These are phyloP conservation scores for Penicillium fuscoglaucum DNA, from an alignment of 2,329 filamentous ascomycete genomes.

Conservation along the genomic window DNA sequence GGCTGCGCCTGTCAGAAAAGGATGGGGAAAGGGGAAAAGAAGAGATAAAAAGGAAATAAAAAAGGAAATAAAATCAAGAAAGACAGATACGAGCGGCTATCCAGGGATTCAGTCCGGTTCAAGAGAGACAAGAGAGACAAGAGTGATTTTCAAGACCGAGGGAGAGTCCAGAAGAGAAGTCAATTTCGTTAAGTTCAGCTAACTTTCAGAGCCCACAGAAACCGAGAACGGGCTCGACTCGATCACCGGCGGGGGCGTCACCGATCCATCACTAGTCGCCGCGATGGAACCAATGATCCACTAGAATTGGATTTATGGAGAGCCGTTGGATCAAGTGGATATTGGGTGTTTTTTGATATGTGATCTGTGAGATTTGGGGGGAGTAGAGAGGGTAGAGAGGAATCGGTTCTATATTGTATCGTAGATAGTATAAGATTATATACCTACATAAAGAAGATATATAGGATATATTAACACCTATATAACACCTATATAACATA, in stretches of 20 bases:
- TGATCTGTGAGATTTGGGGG: no score
- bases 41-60: background rate
- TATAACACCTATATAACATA: background rate
- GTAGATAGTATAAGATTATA: background rate
- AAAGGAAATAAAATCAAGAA: background rate
- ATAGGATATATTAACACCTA: background rate
- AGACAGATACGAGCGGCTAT: background rate
- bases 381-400: background rate
- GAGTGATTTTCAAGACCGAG: background rate
- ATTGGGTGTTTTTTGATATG: background rate
- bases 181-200: constrained; percentile 13
- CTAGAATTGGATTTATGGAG: constrained; percentile 21
- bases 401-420: background rate
- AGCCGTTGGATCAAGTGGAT: constrained; percentile 30
- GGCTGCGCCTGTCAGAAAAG: constrained; percentile 1
- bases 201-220: constrained; percentile 13
- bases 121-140: background rate
- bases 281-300: constrained; percentile 23
- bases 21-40: background rate
- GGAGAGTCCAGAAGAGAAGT: background rate
- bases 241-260: constrained; percentile 28
- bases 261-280: constrained; percentile 28
- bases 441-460: background rate
- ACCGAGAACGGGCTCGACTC: constrained; percentile 23
- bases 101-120: background rate